Conservation (phyloP, 106 monocot species). For the Iris macrosiphon region DNA sequence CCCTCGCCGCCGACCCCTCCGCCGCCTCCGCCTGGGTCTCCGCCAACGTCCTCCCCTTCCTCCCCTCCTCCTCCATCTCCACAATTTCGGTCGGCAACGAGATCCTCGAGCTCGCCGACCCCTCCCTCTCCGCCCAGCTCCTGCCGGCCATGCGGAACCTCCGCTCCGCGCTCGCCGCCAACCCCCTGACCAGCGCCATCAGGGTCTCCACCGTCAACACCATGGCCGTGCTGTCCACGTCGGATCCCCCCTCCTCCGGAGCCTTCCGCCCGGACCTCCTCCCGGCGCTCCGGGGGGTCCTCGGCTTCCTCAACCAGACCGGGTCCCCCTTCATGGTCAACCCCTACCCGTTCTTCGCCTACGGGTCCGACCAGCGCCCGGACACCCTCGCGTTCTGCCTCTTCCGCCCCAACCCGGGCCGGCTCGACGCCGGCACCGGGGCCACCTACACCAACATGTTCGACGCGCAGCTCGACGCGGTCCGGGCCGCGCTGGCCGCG, state of each 20-base stretch:
- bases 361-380: conserved; percentile 50
- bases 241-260: conserved; percentile 68
- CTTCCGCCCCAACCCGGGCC: conserved; percentile 53
- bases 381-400: conserved; percentile 75
- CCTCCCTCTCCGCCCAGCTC: conserved; percentile 37
- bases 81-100: conserved; percentile 65
- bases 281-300: conserved; percentile 17
- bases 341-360: conserved; percentile 79
- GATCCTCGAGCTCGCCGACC: conserved; percentile 35
- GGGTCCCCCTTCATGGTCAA: conserved; percentile 74
- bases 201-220: conserved; percentile 63
- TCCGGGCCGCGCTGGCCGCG: conserved; percentile 36
- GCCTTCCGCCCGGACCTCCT: conserved; percentile 34
- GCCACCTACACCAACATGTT: conserved; percentile 75
- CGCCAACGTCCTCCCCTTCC: conserved; percentile 57
- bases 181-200: conserved; percentile 1
- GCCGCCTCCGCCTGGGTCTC: conserved; percentile 49
- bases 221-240: conserved; percentile 53
- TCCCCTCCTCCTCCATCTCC: conserved; percentile 49
- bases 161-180: conserved; percentile 31
- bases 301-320: conserved; percentile 39
- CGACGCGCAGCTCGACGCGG: conserved; percentile 73
- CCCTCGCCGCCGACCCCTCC: conserved; percentile 42
- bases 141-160: conserved; percentile 71
- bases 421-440: conserved; percentile 39